Percentiles rank a stretch among this genome's conserved stretches.
These are phyloP conservation scores for Dianthus caryophyllus DNA, from an alignment of 148 eudicot species.

Conservation along the genomic window DNA sequence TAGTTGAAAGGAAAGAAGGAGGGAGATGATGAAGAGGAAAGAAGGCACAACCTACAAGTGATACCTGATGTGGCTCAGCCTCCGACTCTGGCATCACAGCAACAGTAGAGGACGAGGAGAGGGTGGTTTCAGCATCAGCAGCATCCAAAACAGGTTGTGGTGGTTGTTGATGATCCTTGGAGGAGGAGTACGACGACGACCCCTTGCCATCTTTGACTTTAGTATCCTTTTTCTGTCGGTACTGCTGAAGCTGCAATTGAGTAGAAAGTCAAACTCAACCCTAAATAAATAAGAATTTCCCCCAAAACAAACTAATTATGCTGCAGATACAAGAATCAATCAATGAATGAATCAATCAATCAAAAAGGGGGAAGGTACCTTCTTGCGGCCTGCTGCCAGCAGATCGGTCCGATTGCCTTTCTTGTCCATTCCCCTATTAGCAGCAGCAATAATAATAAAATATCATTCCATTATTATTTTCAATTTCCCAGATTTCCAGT, in stretches of 20 bases:
- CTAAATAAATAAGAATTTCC: neutral
- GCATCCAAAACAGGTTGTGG: no score
- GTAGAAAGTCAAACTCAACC: conserved; percentile 17
- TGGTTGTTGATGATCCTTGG: no score
- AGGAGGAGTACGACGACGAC: conserved; percentile 37
- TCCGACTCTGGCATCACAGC: conserved; percentile 25
- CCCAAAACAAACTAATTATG: no score
- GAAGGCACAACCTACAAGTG: conserved; percentile 81
- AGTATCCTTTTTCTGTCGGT: conserved; percentile 69
- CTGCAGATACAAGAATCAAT: no score
- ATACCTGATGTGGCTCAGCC: conserved; percentile 63
- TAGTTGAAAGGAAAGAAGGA: no score
- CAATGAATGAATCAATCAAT: no score
- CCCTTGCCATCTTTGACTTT: conserved; percentile 45
- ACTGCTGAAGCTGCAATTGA: conserved; percentile 77
- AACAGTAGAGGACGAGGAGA: no score
- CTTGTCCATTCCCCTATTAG: conserved; percentile 79
- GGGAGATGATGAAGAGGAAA: conserved; percentile 13
- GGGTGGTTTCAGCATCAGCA: no score
- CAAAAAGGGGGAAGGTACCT: conserved; percentile 30
- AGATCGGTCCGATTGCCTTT: conserved; percentile 82
- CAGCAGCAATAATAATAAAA: no score
- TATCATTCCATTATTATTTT: no score
- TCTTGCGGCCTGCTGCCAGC: conserved; percentile 93
- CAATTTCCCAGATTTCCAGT: no score